These are phyloP conservation scores for Austroboletus olivaceoglutinosus DNA, from an alignment of 1,284 basidiomycete genomes.

Conservation along the genomic window DNA sequence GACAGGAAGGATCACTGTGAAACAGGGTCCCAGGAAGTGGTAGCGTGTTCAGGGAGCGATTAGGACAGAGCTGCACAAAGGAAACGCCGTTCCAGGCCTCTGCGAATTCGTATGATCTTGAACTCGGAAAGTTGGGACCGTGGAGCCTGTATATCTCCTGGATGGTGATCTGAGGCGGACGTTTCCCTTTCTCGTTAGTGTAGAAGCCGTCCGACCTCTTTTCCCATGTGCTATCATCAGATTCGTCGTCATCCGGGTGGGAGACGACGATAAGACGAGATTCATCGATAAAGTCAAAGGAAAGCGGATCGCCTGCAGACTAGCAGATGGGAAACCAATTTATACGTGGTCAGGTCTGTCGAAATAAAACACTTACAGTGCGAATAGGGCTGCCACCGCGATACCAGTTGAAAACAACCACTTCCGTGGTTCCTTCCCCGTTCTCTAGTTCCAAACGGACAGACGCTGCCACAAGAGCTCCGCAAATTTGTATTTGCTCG, in stretches of 20 bases:
- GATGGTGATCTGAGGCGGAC: slow-evolving; percentile 30
- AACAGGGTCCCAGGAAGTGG: slow-evolving; percentile 29
- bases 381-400: slow-evolving; percentile 27
- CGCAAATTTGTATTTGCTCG: slow-evolving; percentile 32
- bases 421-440: slow-evolving; percentile 33
- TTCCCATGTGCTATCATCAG: slow-evolving; percentile 34
- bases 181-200: slow-evolving; percentile 29
- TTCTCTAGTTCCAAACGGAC: slow-evolving; percentile 32
- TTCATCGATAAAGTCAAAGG: slow-evolving; percentile 34
- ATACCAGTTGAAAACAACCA: slow-evolving; percentile 32
- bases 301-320: slow-evolving; percentile 33
- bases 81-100: slow-evolving; percentile 31
- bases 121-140: slow-evolving; percentile 7
- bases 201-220: slow-evolving; percentile 33
- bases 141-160: slow-evolving; percentile 22
- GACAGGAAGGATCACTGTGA: slow-evolving; percentile 26
- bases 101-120: slow-evolving; percentile 33
- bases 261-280: slow-evolving; percentile 23
- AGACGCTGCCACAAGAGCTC: slow-evolving; percentile 26
- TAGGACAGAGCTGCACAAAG: slow-evolving; percentile 33
- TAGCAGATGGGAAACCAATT: slow-evolving; percentile 7
- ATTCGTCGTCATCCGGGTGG: slow-evolving; percentile 36
- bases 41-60: slow-evolving; percentile 18
- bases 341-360: background rate
- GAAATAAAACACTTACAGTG: slow-evolving; percentile 18